These are phyloP conservation scores for Aureobasidium mangrovei DNA, from an alignment of 2,329 filamentous ascomycete genomes.

Conservation along the genomic window DNA sequence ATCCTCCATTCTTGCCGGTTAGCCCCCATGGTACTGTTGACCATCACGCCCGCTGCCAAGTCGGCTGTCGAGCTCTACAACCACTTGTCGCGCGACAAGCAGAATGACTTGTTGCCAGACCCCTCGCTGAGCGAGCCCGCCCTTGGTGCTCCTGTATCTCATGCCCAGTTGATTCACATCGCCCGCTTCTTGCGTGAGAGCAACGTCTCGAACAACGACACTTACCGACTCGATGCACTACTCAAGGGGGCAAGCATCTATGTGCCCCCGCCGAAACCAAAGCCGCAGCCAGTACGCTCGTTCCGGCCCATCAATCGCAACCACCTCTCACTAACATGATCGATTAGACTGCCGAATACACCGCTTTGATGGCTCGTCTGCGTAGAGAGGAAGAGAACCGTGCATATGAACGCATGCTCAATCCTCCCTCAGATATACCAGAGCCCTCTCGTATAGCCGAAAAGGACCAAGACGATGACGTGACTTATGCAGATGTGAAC, in stretches of 20 bases:
- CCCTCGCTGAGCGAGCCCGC: conserved; percentile 43
- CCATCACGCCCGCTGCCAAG: conserved; percentile 62
- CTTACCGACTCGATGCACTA: conserved; percentile 54
- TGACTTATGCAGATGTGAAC: conserved; percentile 64
- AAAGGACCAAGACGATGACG: conserved; percentile 49
- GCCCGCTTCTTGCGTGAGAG: conserved; percentile 30
- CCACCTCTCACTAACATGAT: conserved; percentile 13
- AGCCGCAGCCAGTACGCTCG: conserved; percentile 61
- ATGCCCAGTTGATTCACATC: conserved; percentile 57
- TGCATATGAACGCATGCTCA: conserved; percentile 72
- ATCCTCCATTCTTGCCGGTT: background rate
- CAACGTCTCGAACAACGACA: conserved; percentile 2
- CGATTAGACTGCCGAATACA: conserved; percentile 68
- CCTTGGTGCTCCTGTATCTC: conserved; percentile 61
- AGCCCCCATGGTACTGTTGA: conserved; percentile 61
- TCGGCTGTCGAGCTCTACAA: conserved; percentile 44
- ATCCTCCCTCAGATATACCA: conserved; percentile 52
- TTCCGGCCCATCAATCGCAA: background rate
- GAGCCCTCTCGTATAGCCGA: conserved; percentile 26
- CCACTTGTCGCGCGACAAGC: background rate
- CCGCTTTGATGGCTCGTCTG: conserved; percentile 76
- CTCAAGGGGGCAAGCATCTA: conserved; percentile 66
- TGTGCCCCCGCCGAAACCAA: conserved; percentile 68
- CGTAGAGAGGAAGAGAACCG: conserved; percentile 74
- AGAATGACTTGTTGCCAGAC: conserved; percentile 31